Base-by-base conservation (phyloP, 2,329 filamentous ascomycete species). In the Pyrenochaeta sp. region DNA sequence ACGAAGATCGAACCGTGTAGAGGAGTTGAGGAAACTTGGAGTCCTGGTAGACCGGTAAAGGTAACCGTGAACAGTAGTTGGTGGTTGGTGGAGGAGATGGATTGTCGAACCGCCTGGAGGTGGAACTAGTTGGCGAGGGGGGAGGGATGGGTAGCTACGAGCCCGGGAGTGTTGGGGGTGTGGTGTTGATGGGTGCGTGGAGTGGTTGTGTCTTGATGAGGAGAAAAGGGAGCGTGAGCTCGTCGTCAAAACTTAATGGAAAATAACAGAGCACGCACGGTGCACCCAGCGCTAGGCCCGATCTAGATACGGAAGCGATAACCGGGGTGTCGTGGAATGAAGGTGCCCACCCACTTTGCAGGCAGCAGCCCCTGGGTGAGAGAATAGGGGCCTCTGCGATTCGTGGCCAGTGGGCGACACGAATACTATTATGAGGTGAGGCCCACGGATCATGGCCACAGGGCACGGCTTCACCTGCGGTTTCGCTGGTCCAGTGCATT, bases 121-220 rank as follows among this genome's bases (percentile, higher is more conserved):
- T 74, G 75, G 75, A 76, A 72, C 63, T 67, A 61, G 50, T 78
- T 77, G 75, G 72, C 71, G 74, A 77, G 75, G 72, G 75, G 71
- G 75, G 75, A 75, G 72, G 69, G 46, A 61, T 77, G 76, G 75
- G 75, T 72, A 78, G 76, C 76, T 79, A 77, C 63, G 70, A 68
- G 71, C 71, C 71, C 71, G 71, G 55, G 62, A 61, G 58, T 59
- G 62, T 60, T 58, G 57, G 48, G 56, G 55, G 55, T 58, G 61
- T 53, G 47, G 51, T 58, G 52, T 61, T 62, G 66, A 61, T 65
- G 63, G 59, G 50, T 52, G 51, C 40, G 45, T 54, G 44, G 58
- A 51, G 45, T 55, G 53, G 60, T 54, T 61, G 53, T 64, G 58
- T 56, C 63, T 68, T 63, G 64, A 60, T 57, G 58, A 55, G 52